A percentile compares a stretch with the other conserved stretches of the same genome.
These are phyloP conservation scores for Sporothrix variecibatus DNA, from an alignment of 2,329 filamentous ascomycete genomes.

Conservation along the genomic window DNA sequence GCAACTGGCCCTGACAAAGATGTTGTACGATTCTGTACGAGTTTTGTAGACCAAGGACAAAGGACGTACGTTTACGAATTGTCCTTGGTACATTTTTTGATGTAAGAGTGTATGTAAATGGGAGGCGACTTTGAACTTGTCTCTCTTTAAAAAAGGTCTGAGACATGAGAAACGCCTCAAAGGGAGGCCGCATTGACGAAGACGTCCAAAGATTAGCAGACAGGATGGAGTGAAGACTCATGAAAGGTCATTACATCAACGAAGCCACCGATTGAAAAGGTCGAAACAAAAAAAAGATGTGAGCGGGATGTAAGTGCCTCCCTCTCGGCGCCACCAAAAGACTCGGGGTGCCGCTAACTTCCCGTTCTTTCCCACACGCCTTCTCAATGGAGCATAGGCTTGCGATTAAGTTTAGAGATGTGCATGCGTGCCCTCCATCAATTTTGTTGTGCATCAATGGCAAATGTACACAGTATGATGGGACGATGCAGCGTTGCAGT, in stretches of 20 bases:
- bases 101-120: background rate
- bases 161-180: background rate
- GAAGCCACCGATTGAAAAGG: too few species aligned
- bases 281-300: too few species aligned
- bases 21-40: background rate
- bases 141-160: background rate
- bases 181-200: background rate
- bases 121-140: background rate
- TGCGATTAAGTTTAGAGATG: background rate
- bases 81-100: background rate
- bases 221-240: too few species aligned
- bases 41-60: background rate
- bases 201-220: background rate
- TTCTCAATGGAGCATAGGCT: conserved; percentile 9
- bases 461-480: too few species aligned
- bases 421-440: background rate
- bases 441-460: background rate
- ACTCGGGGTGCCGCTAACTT: background rate
- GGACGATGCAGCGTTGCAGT: background rate
- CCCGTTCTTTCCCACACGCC: background rate
- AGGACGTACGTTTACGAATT: background rate
- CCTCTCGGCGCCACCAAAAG: background rate
- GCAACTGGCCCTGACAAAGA: background rate
- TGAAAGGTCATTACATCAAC: too few species aligned
- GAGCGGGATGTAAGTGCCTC: background rate